phyloP scores from a whole-genome alignment of 2,329 filamentous ascomycete genomes.

The Sporothrix sp. region DNA sequence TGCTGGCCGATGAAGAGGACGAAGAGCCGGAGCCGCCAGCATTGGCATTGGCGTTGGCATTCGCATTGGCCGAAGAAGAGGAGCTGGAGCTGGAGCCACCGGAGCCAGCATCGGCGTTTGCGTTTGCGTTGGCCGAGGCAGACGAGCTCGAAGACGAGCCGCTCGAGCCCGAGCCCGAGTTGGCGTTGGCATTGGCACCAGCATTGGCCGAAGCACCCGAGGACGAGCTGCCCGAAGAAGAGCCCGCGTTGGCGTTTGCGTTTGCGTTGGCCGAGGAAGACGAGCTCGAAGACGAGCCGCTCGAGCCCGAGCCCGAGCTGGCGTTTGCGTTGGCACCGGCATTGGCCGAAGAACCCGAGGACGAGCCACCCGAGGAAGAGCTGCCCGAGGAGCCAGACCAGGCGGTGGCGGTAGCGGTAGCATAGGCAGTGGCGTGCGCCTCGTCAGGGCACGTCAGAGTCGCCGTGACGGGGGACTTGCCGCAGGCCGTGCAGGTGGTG shows the following conservation, averaged over 20 bases:
- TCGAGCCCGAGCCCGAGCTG: not conserved
- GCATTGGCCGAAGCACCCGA: not conserved
- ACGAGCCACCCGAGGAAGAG: not conserved
- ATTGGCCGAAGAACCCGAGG: not conserved
- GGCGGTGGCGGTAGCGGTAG: not conserved
- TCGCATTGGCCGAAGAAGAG: not conserved
- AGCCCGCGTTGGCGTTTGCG: not conserved
- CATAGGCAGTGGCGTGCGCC: not conserved
- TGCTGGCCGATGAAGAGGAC: not conserved
- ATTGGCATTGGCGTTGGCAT: not conserved
- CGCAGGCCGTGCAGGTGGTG: conserved; percentile 14
- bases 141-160: not conserved
- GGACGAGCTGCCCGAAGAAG: not conserved
- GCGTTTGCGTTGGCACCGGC: not conserved
- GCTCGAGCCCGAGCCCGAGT: not conserved
- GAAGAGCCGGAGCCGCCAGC: not conserved
- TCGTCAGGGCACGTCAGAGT: conserved; percentile 14
- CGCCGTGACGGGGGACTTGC: conserved; percentile 9
- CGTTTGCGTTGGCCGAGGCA: not conserved
- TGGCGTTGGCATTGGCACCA: too few relatives aligned
- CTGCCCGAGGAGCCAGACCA: not conserved
- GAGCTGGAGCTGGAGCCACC: not conserved
- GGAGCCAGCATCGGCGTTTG: not conserved
- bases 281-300: not conserved
- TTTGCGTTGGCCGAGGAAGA: not conserved